Percentiles rank a stretch among this genome's conserved stretches.
These are phyloP conservation scores for Bryopsis sp. DNA, from an alignment of 139 green algal species.

Conservation along the genomic window DNA sequence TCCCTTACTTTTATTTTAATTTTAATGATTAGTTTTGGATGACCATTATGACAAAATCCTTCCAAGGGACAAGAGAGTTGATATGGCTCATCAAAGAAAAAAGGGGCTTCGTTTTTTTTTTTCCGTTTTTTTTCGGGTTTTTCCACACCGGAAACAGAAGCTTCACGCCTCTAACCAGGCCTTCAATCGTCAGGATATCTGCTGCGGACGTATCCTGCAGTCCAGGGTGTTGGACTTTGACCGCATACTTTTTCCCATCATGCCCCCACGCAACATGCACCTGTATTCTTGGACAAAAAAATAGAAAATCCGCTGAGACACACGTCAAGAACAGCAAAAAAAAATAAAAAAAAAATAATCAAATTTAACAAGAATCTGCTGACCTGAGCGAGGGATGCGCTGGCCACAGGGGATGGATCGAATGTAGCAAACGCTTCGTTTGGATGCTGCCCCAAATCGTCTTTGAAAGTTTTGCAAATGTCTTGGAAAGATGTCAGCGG, in stretches of 20 bases:
- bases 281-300: too few species aligned
- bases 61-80: too few species aligned
- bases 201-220: constrained; percentile 59
- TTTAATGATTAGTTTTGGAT: too few species aligned
- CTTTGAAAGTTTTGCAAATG: constrained; percentile 16
- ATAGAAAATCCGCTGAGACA: too few species aligned
- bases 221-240: constrained; percentile 83
- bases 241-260: constrained; percentile 60
- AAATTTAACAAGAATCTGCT: not conserved
- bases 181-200: constrained; percentile 71
- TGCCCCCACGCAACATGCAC: constrained; percentile 65
- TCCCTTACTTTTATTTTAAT: too few species aligned
- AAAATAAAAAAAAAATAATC: not conserved
- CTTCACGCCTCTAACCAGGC: constrained; percentile 50
- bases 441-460: constrained; percentile 31
- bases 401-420: constrained; percentile 52
- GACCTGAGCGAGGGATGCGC: constrained; percentile 73
- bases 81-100: too few species aligned
- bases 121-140: not conserved
- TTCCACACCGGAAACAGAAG: constrained; percentile 38
- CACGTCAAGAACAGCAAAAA: not conserved
- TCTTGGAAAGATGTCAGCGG: constrained; percentile 47
- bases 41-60: too few species aligned
- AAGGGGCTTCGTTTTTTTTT: too few species aligned
- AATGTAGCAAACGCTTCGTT: constrained; percentile 57